Conservation (phyloP, 768 basidiomycete species). For the Suillus weaverae region DNA sequence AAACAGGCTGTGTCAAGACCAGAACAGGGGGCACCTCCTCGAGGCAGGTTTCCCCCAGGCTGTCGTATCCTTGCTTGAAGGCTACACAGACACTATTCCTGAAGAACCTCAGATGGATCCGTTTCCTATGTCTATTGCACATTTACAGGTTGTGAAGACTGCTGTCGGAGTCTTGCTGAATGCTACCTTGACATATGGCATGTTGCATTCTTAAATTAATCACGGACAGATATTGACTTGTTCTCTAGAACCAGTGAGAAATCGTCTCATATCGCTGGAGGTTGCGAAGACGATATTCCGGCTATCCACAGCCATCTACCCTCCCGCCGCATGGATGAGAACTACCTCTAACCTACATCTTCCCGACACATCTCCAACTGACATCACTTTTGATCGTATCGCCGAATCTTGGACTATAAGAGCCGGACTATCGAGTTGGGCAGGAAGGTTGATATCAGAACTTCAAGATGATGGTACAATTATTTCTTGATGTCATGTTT, state of each 20-base stretch:
- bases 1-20: constrained; percentile 47
- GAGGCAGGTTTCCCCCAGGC: constrained; percentile 71
- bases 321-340: constrained; percentile 66
- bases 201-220: constrained; percentile 19
- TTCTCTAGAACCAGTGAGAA: constrained; percentile 66
- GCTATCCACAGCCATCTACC: constrained; percentile 68
- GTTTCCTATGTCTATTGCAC: constrained; percentile 52
- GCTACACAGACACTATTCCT: constrained; percentile 53
- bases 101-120: constrained; percentile 37
- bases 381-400: constrained; percentile 26
- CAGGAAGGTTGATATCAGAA: constrained; percentile 74
- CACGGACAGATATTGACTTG: constrained; percentile 9
- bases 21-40: constrained; percentile 68
- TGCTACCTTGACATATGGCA: constrained; percentile 75
- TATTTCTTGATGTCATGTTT: not conserved
- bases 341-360: constrained; percentile 22
- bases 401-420: constrained; percentile 68
- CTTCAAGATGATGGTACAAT: constrained; percentile 65
- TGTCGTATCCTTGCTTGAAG: constrained; percentile 65
- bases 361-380: constrained; percentile 16
- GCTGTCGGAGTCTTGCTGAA: constrained; percentile 80
- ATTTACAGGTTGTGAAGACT: constrained; percentile 75
- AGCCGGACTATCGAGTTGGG: constrained; percentile 67
- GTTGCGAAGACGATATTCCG: constrained; percentile 68
- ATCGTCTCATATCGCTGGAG: constrained; percentile 65